These are phyloP conservation scores for Fusarium burgessii DNA, from an alignment of 2,329 filamentous ascomycete genomes.

Conservation along the genomic window DNA sequence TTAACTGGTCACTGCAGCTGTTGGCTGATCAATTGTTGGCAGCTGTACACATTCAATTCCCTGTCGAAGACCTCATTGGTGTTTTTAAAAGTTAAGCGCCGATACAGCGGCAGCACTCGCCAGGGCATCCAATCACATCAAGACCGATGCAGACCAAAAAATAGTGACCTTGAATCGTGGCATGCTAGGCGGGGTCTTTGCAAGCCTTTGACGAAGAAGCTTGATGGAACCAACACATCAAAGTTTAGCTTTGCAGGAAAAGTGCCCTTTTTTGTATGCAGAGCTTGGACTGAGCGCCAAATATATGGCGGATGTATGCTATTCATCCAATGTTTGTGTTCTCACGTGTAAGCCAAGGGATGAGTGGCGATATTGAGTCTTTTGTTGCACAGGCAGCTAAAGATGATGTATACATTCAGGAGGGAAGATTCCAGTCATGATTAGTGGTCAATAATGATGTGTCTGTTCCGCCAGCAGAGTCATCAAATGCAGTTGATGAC, in stretches of 20 bases:
- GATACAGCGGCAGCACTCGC: slow-evolving; percentile 29
- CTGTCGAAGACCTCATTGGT: slow-evolving; percentile 12
- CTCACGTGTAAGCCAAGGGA: neutral
- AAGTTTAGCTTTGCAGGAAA: neutral
- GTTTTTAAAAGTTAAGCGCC: slow-evolving; percentile 33
- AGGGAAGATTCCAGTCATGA: neutral
- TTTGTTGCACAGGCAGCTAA: neutral
- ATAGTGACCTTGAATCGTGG: slow-evolving; percentile 23
- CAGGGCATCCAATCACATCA: slow-evolving; percentile 24
- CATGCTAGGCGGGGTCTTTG: slow-evolving; percentile 19
- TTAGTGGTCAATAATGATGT: neutral
- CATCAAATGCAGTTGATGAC: neutral
- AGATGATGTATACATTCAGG: neutral
- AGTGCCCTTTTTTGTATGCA: neutral
- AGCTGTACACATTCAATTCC: slow-evolving; percentile 17
- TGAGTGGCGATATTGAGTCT: slow-evolving; percentile 3
- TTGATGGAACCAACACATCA: slow-evolving; percentile 6
- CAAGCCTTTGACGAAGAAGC: slow-evolving; percentile 31
- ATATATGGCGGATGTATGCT: neutral
- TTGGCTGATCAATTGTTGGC: slow-evolving; percentile 15
- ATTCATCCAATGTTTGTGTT: neutral
- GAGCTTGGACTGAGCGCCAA: neutral
- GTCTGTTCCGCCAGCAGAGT: neutral
- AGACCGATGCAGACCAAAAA: slow-evolving; percentile 2
- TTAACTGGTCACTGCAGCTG: slow-evolving; percentile 5